phyloP scores from a whole-genome alignment of 495 filamentous ascomycete genomes.

The Haplographium delicatum region DNA sequence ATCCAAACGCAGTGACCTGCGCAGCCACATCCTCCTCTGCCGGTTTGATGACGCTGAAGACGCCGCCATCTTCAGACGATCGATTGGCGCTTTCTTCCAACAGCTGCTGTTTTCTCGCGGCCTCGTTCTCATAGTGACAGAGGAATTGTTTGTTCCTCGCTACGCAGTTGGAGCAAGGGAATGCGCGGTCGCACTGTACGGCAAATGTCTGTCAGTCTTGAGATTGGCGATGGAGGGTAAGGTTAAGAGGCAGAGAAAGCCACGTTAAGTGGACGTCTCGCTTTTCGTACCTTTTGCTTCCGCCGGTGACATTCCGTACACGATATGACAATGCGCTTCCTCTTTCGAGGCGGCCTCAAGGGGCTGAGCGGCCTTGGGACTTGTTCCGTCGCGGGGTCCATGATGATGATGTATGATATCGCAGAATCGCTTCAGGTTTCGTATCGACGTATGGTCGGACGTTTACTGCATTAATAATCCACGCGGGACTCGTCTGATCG shows the following conservation, averaged over 20 bases:
- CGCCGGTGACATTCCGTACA: conserved; percentile 60
- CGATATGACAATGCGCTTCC: conserved; percentile 54
- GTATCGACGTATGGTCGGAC: too few species aligned
- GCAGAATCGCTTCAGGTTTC: too few species aligned
- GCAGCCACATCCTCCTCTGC: conserved; percentile 19
- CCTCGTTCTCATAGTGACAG: conserved; percentile 46
- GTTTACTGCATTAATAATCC: too few species aligned
- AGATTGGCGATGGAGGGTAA: background rate
- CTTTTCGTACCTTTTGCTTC: conserved; percentile 60
- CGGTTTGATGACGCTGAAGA: conserved; percentile 9
- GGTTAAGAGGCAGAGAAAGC: background rate
- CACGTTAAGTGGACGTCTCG: too few species aligned
- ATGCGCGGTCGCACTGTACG: conserved; percentile 53
- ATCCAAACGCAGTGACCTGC: conserved; percentile 39
- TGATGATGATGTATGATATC: background rate
- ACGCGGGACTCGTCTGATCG: too few species aligned
- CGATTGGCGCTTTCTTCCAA: conserved; percentile 23
- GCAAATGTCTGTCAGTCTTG: background rate
- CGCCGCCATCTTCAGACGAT: background rate
- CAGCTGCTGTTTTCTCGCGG: conserved; percentile 38
- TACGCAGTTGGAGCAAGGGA: conserved; percentile 57
- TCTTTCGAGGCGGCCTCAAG: conserved; percentile 38
- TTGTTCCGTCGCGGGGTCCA: conserved; percentile 8
- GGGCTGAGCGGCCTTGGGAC: conserved; percentile 7
- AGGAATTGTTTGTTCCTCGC: conserved; percentile 42